Evolutionary conservation across 2,329 filamentous ascomycete species (phyloP).

Genomic region (Xylaria sp.): DNA sequence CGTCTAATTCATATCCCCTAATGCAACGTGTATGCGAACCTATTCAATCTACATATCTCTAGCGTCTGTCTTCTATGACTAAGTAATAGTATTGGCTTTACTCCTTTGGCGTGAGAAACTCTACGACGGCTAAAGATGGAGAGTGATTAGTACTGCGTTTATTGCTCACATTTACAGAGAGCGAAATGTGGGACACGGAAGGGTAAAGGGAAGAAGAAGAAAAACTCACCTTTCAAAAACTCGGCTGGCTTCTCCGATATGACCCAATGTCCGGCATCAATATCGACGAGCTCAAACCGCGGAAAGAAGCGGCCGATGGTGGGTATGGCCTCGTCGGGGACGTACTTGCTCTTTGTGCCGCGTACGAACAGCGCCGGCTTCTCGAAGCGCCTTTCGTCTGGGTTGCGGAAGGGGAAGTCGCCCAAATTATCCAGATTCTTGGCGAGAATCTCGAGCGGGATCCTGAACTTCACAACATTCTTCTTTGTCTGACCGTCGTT

Average conservation of each 20-base stretch:
- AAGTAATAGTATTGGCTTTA: background rate
- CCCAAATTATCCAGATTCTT: slow-evolving; percentile 75
- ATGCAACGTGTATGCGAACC: slow-evolving; percentile 35
- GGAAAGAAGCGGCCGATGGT: slow-evolving; percentile 84
- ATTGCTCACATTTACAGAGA: background rate
- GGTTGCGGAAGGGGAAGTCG: slow-evolving; percentile 85
- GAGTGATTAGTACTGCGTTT: background rate
- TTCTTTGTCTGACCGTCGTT: slow-evolving; percentile 39
- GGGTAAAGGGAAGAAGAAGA: background rate
- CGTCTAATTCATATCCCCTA: slow-evolving; percentile 35
- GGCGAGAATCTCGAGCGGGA: slow-evolving; percentile 76
- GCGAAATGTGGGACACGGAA: background rate
- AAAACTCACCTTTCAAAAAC: slow-evolving; percentile 70
- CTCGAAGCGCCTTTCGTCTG: slow-evolving; percentile 69
- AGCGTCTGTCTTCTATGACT: background rate
- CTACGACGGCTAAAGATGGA: slow-evolving; percentile 60
- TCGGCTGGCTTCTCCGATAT: slow-evolving; percentile 85
- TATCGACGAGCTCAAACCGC: slow-evolving; percentile 71
- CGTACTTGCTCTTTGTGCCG: slow-evolving; percentile 77
- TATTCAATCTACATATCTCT: background rate
- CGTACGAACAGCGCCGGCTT: slow-evolving; percentile 83
- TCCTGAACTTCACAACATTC: slow-evolving; percentile 65
- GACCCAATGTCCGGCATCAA: slow-evolving; percentile 85
- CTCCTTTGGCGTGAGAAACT: slow-evolving; percentile 57
- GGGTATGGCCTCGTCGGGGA: slow-evolving; percentile 81